A percentile compares a stretch with the other conserved stretches of the same genome.
Evolutionary conservation across 495 filamentous ascomycete genomes (phyloP).

Genomic region (Bacidia rubella): DNA sequence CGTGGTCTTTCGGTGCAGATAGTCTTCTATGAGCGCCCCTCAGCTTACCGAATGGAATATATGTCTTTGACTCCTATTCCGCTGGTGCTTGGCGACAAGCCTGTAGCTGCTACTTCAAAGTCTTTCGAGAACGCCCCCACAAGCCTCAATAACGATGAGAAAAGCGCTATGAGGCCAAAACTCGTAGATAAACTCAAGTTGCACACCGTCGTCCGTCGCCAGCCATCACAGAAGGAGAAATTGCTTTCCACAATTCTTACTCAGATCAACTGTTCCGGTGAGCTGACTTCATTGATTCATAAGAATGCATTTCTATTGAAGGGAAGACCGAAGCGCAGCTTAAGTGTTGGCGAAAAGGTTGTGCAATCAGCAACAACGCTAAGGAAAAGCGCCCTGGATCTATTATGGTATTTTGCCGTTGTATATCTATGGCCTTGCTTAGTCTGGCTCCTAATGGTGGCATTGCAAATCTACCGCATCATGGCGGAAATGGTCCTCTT

Average conservation of each 20-base stretch:
- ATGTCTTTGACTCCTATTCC: constrained; percentile 85
- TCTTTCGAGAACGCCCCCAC: constrained; percentile 10
- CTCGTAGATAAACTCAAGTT: constrained; percentile 82
- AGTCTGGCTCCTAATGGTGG: constrained; percentile 56
- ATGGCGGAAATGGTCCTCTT: constrained; percentile 67
- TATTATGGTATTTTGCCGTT: constrained; percentile 55
- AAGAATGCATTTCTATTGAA: constrained; percentile 77
- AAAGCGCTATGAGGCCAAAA: constrained; percentile 39
- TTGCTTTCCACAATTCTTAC: constrained; percentile 72
- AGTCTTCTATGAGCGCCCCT: constrained; percentile 75
- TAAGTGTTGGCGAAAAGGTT: constrained; percentile 89
- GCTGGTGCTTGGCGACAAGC: constrained; percentile 71
- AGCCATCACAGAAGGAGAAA: constrained; percentile 68
- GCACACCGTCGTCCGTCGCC: constrained; percentile 68
- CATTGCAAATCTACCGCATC: constrained; percentile 66
- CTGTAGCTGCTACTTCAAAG: neutral
- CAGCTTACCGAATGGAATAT: constrained; percentile 88
- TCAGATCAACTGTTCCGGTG: constrained; percentile 92
- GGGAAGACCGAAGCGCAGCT: constrained; percentile 61
- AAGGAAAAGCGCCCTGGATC: constrained; percentile 58
- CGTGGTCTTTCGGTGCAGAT: constrained; percentile 61
- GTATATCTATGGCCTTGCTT: constrained; percentile 69
- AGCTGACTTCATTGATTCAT: constrained; percentile 69
- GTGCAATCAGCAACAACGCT: constrained; percentile 83
- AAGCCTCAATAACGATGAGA: constrained; percentile 24